phyloP scores from a whole-genome alignment of 345 rosid species.

The Pistacia integerrima region DNA sequence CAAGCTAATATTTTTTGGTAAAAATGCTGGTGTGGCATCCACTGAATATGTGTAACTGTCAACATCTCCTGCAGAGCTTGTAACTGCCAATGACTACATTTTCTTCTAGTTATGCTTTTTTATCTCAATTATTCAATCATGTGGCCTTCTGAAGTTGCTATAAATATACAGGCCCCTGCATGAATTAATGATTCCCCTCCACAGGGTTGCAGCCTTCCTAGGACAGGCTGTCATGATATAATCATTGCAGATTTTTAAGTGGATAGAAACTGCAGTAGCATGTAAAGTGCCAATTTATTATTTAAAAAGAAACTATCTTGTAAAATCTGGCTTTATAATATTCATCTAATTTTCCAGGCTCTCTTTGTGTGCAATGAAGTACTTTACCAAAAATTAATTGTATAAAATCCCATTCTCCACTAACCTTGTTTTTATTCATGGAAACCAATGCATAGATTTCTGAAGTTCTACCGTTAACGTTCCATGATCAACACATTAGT shows the following conservation, averaged over 20 bases:
- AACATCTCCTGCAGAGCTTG: background rate
- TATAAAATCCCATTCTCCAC: background rate
- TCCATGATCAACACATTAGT: background rate
- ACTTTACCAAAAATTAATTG: background rate
- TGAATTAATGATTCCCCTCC: background rate
- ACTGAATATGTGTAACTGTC: background rate
- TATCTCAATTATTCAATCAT: constrained; percentile 1
- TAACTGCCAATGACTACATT: background rate
- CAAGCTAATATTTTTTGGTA: background rate
- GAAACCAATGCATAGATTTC: background rate
- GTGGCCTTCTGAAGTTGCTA: constrained; percentile 8
- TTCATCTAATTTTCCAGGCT: background rate
- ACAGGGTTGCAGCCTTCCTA: background rate
- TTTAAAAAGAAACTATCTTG: background rate
- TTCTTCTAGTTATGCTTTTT: background rate
- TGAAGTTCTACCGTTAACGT: background rate
- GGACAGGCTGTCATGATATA: background rate
- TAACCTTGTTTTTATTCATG: constrained; percentile 2
- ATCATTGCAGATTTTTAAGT: background rate
- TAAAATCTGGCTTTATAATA: background rate
- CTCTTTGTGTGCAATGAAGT: background rate
- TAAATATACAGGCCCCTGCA: background rate
- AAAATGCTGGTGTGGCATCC: constrained; percentile 6
- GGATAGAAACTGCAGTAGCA: background rate
- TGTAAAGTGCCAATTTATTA: background rate